Percentiles rank a stretch among this genome's conserved stretches.
Evolutionary conservation across 2,329 filamentous ascomycete genomes (phyloP).

Genomic region (Penicillium concentricum): DNA sequence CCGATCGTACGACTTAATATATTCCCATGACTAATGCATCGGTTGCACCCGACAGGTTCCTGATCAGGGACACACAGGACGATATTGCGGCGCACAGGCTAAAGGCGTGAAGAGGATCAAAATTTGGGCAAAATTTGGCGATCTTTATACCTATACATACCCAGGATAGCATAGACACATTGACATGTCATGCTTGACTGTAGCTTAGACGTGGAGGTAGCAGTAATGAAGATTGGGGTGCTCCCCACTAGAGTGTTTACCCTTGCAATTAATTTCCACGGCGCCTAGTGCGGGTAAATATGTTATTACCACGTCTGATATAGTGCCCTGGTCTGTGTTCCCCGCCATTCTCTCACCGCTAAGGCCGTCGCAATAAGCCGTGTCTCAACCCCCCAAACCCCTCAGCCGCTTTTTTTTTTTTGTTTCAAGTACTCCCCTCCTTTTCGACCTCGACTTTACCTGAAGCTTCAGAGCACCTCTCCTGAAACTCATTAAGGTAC

Average conservation of each 20-base stretch:
- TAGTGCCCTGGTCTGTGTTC: slow-evolving; percentile 2
- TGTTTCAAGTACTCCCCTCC: slow-evolving; percentile 13
- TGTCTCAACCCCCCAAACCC: slow-evolving; percentile 23
- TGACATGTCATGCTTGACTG: background rate
- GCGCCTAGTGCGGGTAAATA: background rate
- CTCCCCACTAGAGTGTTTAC: slow-evolving; percentile 1
- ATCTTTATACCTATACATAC: background rate
- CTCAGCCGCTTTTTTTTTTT: slow-evolving; percentile 23
- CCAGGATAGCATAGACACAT: background rate
- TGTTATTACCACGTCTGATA: slow-evolving; percentile 17
- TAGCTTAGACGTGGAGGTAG: slow-evolving; percentile 1
- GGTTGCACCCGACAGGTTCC: slow-evolving; percentile 60
- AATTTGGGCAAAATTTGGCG: background rate
- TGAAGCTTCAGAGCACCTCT: background rate
- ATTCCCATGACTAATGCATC: slow-evolving; percentile 11
- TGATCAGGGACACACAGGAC: slow-evolving; percentile 80
- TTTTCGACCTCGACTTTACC: slow-evolving; percentile 2
- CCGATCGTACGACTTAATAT: background rate
- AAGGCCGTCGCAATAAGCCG: slow-evolving; percentile 26
- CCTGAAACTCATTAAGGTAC: background rate
- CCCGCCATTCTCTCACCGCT: slow-evolving; percentile 25
- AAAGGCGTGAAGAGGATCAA: slow-evolving; percentile 56
- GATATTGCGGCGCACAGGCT: slow-evolving; percentile 72
- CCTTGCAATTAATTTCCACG: slow-evolving; percentile 16
- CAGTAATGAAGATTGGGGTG: background rate